Conservation (phyloP, 2,329 filamentous ascomycete species). For the Colletotrichum tanaceti region DNA sequence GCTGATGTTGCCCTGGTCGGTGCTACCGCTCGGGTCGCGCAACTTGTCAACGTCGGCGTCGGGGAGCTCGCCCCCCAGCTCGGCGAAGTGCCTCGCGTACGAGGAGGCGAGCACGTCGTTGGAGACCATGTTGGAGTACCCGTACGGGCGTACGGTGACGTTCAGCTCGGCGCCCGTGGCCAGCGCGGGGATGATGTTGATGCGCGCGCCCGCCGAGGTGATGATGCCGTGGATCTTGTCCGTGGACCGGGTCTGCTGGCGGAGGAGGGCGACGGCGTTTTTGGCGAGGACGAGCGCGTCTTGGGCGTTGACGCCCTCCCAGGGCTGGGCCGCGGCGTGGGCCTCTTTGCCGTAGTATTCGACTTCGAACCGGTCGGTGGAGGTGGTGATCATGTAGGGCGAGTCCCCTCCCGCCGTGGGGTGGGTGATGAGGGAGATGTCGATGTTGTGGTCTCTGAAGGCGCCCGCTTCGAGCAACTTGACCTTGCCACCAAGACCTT, state of each 20-base stretch:
- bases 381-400: conserved; percentile 37
- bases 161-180: too few relatives aligned
- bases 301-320: conserved; percentile 63
- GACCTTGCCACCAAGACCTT: conserved; percentile 62
- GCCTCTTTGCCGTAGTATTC: conserved; percentile 58
- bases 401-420: conserved; percentile 38
- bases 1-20: conserved; percentile 49
- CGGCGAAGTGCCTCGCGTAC: conserved; percentile 44
- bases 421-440: conserved; percentile 48
- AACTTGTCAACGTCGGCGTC: conserved; percentile 45
- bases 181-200: too few relatives aligned
- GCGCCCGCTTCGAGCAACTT: conserved; percentile 55
- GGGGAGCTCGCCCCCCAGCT: conserved; percentile 43
- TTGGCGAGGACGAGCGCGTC: conserved; percentile 59
- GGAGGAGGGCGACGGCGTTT: conserved; percentile 57
- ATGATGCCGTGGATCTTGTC: conserved; percentile 64
- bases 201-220: conserved; percentile 52
- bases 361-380: conserved; percentile 45
- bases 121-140: conserved; percentile 49
- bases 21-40: conserved; percentile 43
- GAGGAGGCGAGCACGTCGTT: conserved; percentile 45
- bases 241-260: conserved; percentile 61
- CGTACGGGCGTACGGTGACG: conserved; percentile 49
- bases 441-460: conserved; percentile 49
- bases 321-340: conserved; percentile 61